Base-by-base conservation (phyloP, 2,329 filamentous ascomycete species). In the Metarhizium brunneum region DNA sequence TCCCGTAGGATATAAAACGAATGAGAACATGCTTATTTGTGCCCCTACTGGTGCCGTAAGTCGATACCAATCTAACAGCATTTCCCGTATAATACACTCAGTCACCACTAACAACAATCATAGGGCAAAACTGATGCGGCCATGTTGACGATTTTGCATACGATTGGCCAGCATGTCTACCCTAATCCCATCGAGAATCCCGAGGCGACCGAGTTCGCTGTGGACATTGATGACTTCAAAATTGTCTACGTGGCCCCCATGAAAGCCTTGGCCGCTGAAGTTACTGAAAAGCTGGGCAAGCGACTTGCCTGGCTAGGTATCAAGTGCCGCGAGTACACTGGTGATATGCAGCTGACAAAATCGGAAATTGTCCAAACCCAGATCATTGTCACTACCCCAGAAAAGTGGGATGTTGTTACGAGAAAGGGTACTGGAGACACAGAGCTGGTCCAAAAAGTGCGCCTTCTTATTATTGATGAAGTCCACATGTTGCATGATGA, bases 401-500 rank as follows among this genome's bases (percentile, higher is more conserved):
- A 99, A 73, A 99, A 99, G 72, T 99, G 95, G 95, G 94, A 99
- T 69, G 94, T 99, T 1, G 90, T 99, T 5, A 99, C 94, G 3
- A 82, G 94, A 58, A 99, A 97, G 72, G 95, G 92, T 56, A 97
- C 92, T 1, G 94, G 95, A 16, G 94, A 99, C 67, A 97, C 94
- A 0, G 94, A 97, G 68, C 81, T 99, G 3, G 95, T 99, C 14
- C 94, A 99, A 65, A 99, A 99, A 69, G 94, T 99, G 29, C 85
- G 92, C 11, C 78, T 99, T 2, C 80, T 99, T 58, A 97, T 99
- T 65, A 97, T 99, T 59, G 94, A 99, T 70, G 94, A 99, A 73
- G 94, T 99, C 1, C 94, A 99, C 68, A 99, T 99, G 95, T 85
- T 99, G 64, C 95, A 99, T 65, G 94, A 99, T 68, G 94, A 97